Base-by-base conservation (phyloP, 1,284 basidiomycete species). In the Ganoderma resinaceum region DNA sequence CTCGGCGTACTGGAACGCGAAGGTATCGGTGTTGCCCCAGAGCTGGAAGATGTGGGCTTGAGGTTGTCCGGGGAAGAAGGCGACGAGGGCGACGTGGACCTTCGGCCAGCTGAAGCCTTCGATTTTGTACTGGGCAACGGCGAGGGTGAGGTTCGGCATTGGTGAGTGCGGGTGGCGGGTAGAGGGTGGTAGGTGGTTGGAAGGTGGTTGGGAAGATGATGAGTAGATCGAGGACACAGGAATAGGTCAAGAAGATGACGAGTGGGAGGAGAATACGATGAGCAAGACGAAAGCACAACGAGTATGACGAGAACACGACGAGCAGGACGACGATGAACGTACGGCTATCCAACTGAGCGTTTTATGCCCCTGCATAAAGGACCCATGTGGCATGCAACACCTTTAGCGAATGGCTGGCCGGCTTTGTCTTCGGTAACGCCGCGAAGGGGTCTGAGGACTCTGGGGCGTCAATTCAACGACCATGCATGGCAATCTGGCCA, bases 1-100 rank as follows among this genome's bases (percentile, higher is more conserved):
- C 8, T 52, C 52, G 29, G 26, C 11, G 52, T 23, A 49, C 38
- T 33, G 33, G 49, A 52, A 63, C 4, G 31, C 23, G n/a, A 53
- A 63, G 62, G 49, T 20, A 14, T 46, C 60, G 12, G 43, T 33
- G 55, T 29, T 59, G 40, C 42, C 63, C 40, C 43, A 35, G 40
- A 14, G 40, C 31, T 46, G 43, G 43, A 23, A n/a, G 20, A 46
- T n/a, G n/a, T 46, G 9, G 43, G 43, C 43, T 1, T 46, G 20
- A 7, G 43, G n/a, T 8, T 43, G 42, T 9, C 8, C n/a, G 20
- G 20, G 43, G 43, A 23, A 9, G 43, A 23, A 23, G 43, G 43
- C 43, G 43, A 46, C 43, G 20, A 46, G 43, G 43, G 20, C n/a
- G 20, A 46, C 43, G 9, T 23, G 43, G 43, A n/a, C 20, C 20